Base-by-base conservation (phyloP, 768 basidiomycete genomes). In the Sporobolomyces phaffii region DNA sequence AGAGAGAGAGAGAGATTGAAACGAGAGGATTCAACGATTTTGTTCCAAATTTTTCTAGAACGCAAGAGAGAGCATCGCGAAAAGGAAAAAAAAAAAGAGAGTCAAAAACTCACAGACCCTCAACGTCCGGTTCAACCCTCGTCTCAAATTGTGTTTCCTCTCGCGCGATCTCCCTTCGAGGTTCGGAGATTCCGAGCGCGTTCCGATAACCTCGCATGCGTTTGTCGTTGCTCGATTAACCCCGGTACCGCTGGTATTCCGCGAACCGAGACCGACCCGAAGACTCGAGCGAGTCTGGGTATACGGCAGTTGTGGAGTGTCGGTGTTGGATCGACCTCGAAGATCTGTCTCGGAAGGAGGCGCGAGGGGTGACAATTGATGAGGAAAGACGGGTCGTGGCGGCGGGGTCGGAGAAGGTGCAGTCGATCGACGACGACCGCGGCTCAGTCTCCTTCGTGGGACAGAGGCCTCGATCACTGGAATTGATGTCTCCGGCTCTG, bases 101-200 rank as follows among this genome's bases (percentile, higher is more conserved):
- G n/a, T 5, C 13, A 22, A 5, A 15, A 11, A 53, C 60, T 49
- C 22, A 70, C 68, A 50, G 14, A 70, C 56, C 31, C 68, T 41
- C 54, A 65, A 33, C 24, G 68, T 65, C 24, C 47, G 51, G n/a
- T 24, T 50, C 36, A 69, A 41, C 18, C 60, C 62, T 20, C 24
- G 33, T 36, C 31, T 65, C 15, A 70, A 50, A 33, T 64, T 69
- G 26, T 52, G 47, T 3, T n/a, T 59, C 56, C 68, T 47, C 68
- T 28, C 49, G 29, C 60, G 26, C 41, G 15, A n/a, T 31, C 51
- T 29, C n/a, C 43, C 43, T 44, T 60, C 45, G 40, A 44, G 29
- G 29, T 29, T n/a, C 49, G 48, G 36, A 33, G 33, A 15, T 49
- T 38, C 38, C 53, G 8, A 2, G 34, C 24, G 47, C 53, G 26